Base-by-base conservation (phyloP, 2,329 filamentous ascomycete species). In the Fusarium falciforme region DNA sequence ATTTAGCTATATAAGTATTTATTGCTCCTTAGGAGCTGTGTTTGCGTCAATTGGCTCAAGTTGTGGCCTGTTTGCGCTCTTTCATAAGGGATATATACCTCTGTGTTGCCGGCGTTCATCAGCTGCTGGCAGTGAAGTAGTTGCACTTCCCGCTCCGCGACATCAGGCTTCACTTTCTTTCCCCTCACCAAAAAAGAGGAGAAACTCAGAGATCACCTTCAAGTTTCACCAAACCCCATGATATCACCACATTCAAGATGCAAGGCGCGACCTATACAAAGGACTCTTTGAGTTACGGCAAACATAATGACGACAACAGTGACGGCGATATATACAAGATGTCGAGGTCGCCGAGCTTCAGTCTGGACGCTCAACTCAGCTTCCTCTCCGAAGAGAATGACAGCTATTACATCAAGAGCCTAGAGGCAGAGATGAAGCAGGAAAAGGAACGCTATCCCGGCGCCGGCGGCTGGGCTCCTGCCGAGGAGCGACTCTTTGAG, bases 401-500 rank as follows among this genome's bases (percentile, higher is more conserved):
- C 1, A 69, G n/a, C 12, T 52, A 42, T 5, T 58, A 59, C 31
- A 54, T 71, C 17, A 33, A 55, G 5, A 58, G 64, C 12, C 67
- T 76, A 29, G 52, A 63, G 10, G 77, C 81, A 11, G 82, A 86
- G 66, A 85, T 89, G 78, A 83, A 86, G 71, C 76, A 79, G 47
- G 84, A 88, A 74, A 87, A 84, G 78, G 64, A 74, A 31, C 75
- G 79, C 1, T 86, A 84, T 61, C 83, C 83, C 0, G 83, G 83
- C 27, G 83, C 87, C 44, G 84, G 83, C 54, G 81, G 84, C 64
- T 90, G 89, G 87, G 83, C 89, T 31, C 79, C 83, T 11, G 85
- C 85, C n/a, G 89, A 89, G 72, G 83, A 85, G 33, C 77, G 74
- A 2, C 79, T 86, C 35, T 86, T 85, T 63, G 82, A 85, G 73